A percentile compares a stretch with the other conserved stretches of the same genome.
Evolutionary conservation across 176 grass and related monocot species (phyloP).

Genomic region (Otatea glauca): DNA sequence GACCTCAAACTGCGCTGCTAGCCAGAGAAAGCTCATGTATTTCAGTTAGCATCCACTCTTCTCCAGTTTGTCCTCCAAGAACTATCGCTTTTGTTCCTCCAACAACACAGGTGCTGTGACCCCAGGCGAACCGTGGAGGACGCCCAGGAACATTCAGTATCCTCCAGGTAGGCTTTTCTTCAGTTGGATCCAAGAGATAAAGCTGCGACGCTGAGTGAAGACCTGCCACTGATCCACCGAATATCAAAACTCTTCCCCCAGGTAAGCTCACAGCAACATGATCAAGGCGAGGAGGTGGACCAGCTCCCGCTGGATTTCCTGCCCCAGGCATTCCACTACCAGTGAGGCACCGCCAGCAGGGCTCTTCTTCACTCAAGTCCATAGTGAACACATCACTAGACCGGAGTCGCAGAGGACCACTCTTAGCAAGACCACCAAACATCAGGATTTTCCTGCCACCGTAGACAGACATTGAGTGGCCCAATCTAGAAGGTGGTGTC

Average conservation of each 20-base stretch:
- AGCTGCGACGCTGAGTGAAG: constrained; percentile 92
- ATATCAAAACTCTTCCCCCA: constrained; percentile 82
- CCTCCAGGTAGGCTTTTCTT: constrained; percentile 89
- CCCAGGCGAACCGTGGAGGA: constrained; percentile 89
- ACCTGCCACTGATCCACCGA: constrained; percentile 92
- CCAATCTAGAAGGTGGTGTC: constrained; percentile 89
- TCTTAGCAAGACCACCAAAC: constrained; percentile 96
- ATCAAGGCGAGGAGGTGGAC: constrained; percentile 91
- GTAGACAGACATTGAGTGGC: constrained; percentile 75
- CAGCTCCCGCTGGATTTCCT: constrained; percentile 82
- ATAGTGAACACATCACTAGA: constrained; percentile 94
- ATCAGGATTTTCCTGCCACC: constrained; percentile 78
- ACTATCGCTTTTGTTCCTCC: constrained; percentile 86
- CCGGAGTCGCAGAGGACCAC: constrained; percentile 72
- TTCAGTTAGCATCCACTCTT: constrained; percentile 92
- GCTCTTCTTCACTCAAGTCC: constrained; percentile 71
- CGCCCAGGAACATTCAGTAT: constrained; percentile 81
- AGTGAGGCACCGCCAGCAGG: constrained; percentile 86
- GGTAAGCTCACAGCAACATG: constrained; percentile 87
- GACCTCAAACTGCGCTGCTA: constrained; percentile 52
- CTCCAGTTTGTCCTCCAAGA: constrained; percentile 94
- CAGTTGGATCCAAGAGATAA: constrained; percentile 82
- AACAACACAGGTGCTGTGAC: constrained; percentile 87
- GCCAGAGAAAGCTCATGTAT: constrained; percentile 77
- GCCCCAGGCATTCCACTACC: constrained; percentile 98